Percentiles rank a stretch among this genome's conserved stretches.
phyloP scores from a whole-genome alignment of 192 early-diverging fungal species.

The Endogone sp. region DNA sequence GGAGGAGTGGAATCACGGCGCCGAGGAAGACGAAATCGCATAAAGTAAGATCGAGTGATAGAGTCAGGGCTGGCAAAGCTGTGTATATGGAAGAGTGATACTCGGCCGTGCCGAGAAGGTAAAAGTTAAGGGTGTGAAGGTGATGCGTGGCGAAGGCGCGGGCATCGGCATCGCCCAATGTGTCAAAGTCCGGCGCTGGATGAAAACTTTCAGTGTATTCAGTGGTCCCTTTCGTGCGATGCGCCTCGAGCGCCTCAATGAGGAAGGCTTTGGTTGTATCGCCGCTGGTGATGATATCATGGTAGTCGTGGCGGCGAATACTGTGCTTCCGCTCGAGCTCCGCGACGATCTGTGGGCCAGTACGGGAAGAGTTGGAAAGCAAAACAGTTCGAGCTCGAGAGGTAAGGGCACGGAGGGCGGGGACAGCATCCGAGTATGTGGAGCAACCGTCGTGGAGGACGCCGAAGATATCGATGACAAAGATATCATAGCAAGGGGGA shows the following conservation, averaged over 20 bases:
- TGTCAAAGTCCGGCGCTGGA: not conserved
- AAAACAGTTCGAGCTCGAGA: constrained; percentile 6
- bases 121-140: constrained; percentile 16
- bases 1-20: not conserved
- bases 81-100: constrained; percentile 19
- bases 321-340: constrained; percentile 8
- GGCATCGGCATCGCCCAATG: not conserved
- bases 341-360: not conserved
- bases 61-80: constrained; percentile 1
- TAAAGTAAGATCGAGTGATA: not conserved
- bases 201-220: not conserved
- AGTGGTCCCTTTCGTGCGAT: not conserved
- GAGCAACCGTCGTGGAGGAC: constrained; percentile 24
- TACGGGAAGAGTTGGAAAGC: constrained; percentile 24
- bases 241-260: not conserved
- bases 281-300: constrained; percentile 24
- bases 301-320: constrained; percentile 8
- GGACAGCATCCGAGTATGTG: constrained; percentile 15
- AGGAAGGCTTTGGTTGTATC: constrained; percentile 14
- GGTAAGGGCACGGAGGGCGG: constrained; percentile 1
- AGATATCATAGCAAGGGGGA: constrained; percentile 20
- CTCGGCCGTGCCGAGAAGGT: constrained; percentile 11
- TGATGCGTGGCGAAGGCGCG: constrained; percentile 6
- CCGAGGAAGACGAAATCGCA: constrained; percentile 26
- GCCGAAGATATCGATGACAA: constrained; percentile 28